phyloP scores from a whole-genome alignment of 768 basidiomycete genomes.

The Infundibulicybe gibba region DNA sequence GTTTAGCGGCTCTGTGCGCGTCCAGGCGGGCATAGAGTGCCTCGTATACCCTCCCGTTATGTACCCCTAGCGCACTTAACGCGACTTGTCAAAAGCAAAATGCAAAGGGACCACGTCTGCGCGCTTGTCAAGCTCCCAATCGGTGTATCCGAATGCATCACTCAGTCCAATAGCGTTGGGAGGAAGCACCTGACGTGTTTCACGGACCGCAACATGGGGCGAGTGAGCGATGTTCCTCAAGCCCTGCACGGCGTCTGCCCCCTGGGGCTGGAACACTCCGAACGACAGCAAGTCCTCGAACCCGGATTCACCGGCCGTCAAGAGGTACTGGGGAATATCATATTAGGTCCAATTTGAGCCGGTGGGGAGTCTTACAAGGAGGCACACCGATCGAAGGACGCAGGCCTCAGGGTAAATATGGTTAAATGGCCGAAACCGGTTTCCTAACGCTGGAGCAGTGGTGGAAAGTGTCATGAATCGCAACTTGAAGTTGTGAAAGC shows the following conservation, averaged over 20 bases:
- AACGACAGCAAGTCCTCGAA: too few species aligned
- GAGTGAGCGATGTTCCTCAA: slow-evolving; percentile 39
- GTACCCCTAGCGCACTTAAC: slow-evolving; percentile 56
- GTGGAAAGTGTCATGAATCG: too few species aligned
- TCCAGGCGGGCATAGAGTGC: slow-evolving; percentile 56
- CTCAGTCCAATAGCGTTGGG: slow-evolving; percentile 65
- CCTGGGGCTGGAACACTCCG: too few species aligned
- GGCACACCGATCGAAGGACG: slow-evolving; percentile 16
- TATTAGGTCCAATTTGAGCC: slow-evolving; percentile 6
- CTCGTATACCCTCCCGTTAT: slow-evolving; percentile 65
- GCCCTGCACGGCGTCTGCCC: slow-evolving; percentile 12
- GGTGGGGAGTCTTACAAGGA: slow-evolving; percentile 11
- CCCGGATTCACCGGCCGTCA: too few species aligned
- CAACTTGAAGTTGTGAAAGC: too few species aligned
- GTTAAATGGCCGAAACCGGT: too few species aligned
- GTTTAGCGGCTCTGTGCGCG: slow-evolving; percentile 59
- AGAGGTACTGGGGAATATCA: too few species aligned
- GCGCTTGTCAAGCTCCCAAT: slow-evolving; percentile 72
- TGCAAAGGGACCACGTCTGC: slow-evolving; percentile 3
- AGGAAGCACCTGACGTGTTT: slow-evolving; percentile 46
- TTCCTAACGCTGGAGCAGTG: too few species aligned
- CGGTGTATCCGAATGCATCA: slow-evolving; percentile 72
- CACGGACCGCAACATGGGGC: slow-evolving; percentile 47
- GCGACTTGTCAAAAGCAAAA: not conserved
- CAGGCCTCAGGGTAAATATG: too few species aligned